These are phyloP conservation scores for Boeremia exigua DNA, from an alignment of 2,329 filamentous ascomycete species.

Conservation along the genomic window DNA sequence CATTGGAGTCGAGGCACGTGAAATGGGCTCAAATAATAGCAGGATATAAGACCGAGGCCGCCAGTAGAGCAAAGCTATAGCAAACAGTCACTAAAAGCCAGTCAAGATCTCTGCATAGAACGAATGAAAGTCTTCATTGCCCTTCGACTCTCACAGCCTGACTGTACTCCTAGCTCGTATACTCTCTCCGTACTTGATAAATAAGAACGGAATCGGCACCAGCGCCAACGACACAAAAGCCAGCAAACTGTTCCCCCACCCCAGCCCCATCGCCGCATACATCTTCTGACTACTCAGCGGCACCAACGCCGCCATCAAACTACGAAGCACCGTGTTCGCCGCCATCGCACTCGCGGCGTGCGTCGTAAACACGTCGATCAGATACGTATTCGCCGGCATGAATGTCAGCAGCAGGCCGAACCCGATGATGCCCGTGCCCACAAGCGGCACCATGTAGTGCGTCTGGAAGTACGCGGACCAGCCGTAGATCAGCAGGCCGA, in stretches of 20 bases:
- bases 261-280: slow-evolving; percentile 49
- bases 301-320: slow-evolving; percentile 47
- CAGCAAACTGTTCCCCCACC: slow-evolving; percentile 49
- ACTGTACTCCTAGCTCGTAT: slow-evolving; percentile 39
- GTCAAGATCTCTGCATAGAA: too few species aligned
- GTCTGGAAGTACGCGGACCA: slow-evolving; percentile 43
- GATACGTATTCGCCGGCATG: slow-evolving; percentile 49
- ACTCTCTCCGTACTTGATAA: slow-evolving; percentile 43
- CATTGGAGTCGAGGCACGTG: too few species aligned
- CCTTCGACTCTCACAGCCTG: slow-evolving; percentile 15
- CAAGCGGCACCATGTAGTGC: slow-evolving; percentile 47
- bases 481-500: slow-evolving; percentile 48
- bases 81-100: too few species aligned
- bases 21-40: too few species aligned
- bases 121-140: too few species aligned
- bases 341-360: slow-evolving; percentile 53
- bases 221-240: slow-evolving; percentile 42
- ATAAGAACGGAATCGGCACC: slow-evolving; percentile 46
- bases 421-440: slow-evolving; percentile 44
- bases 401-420: slow-evolving; percentile 46
- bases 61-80: too few species aligned
- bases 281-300: slow-evolving; percentile 49
- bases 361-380: slow-evolving; percentile 51
- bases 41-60: too few species aligned
- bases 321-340: slow-evolving; percentile 49